phyloP scores from a whole-genome alignment of 257 asterid species.

The Jaltomata sinuosa region DNA sequence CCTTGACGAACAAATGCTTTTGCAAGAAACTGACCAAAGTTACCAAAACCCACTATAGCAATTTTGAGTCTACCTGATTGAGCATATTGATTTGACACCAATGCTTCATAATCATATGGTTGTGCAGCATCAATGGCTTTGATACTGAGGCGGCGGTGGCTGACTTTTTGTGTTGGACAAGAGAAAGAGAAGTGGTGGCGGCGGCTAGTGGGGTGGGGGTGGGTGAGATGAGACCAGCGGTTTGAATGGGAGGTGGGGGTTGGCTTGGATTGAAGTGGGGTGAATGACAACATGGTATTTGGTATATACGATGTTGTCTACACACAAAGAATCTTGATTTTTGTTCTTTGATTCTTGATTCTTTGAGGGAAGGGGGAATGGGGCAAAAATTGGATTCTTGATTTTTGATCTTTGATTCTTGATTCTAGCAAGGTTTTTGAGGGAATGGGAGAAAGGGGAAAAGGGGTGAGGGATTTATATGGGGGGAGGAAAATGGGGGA shows the following conservation, averaged over 20 bases:
- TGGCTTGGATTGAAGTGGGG: constrained; percentile 26
- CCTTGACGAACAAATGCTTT: constrained; percentile 57
- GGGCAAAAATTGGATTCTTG: neutral
- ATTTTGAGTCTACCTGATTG: constrained; percentile 52
- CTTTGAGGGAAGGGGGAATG: neutral
- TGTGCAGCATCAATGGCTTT: constrained; percentile 72
- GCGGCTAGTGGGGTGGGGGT: constrained; percentile 6
- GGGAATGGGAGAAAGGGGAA: neutral
- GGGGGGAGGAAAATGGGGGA: neutral
- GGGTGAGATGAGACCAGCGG: neutral
- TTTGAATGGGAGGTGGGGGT: constrained; percentile 5
- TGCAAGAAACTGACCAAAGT: constrained; percentile 72
- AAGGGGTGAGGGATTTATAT: neutral
- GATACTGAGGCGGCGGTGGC: constrained; percentile 20
- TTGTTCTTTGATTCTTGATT: neutral
- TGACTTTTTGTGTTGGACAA: constrained; percentile 3
- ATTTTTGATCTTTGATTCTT: neutral
- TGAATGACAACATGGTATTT: constrained; percentile 25
- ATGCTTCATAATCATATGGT: constrained; percentile 56
- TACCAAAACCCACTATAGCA: constrained; percentile 65
- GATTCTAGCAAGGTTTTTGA: neutral
- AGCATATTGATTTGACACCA: constrained; percentile 18
- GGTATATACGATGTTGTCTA: neutral
- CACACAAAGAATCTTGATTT: neutral
- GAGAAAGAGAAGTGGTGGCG: neutral